These are phyloP conservation scores for Lichina pygmaea DNA, from an alignment of 495 filamentous ascomycete species.

Conservation along the genomic window DNA sequence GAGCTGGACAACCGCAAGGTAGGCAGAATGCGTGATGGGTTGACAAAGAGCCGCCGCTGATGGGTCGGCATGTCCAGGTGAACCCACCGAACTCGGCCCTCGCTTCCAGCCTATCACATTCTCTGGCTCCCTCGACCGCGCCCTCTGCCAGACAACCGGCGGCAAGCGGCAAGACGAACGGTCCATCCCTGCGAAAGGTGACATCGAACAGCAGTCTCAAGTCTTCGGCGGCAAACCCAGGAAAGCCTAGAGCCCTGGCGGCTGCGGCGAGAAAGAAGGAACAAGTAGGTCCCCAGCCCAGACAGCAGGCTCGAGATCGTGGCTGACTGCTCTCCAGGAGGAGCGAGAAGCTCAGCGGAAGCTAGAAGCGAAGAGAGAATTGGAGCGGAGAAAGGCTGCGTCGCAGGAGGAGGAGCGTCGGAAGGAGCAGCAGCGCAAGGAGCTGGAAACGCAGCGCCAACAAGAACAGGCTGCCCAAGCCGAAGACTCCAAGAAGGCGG, in stretches of 20 bases:
- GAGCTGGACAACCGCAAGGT: constrained; percentile 4
- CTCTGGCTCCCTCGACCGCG: constrained; percentile 20
- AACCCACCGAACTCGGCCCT: constrained; percentile 30
- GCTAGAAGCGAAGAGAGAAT: constrained; percentile 47
- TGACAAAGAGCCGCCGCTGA: too few relatives aligned
- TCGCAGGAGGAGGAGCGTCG: constrained; percentile 24
- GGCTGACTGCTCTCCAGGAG: constrained; percentile 17
- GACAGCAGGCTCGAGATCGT: neutral
- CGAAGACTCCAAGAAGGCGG: constrained; percentile 37
- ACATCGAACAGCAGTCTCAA: constrained; percentile 41
- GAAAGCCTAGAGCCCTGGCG: constrained; percentile 32
- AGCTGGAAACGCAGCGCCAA: constrained; percentile 16
- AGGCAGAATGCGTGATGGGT: neutral
- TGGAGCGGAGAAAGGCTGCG: constrained; percentile 46
- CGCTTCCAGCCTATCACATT: constrained; percentile 31
- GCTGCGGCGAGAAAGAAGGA: constrained; percentile 52
- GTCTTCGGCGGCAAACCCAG: constrained; percentile 28
- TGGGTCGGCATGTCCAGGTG: constrained; percentile 13
- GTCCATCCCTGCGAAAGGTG: constrained; percentile 36
- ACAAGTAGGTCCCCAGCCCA: constrained; percentile 12
- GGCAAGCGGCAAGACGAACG: constrained; percentile 37
- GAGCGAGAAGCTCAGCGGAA: constrained; percentile 54
- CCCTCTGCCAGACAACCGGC: constrained; percentile 18
- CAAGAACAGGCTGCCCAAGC: constrained; percentile 14
- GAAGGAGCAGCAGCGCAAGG: constrained; percentile 16